A percentile compares a stretch with the other conserved stretches of the same genome.
These are phyloP conservation scores for Miscanthus lutarioriparius DNA, from an alignment of 176 grass and related monocot species.

Conservation along the genomic window DNA sequence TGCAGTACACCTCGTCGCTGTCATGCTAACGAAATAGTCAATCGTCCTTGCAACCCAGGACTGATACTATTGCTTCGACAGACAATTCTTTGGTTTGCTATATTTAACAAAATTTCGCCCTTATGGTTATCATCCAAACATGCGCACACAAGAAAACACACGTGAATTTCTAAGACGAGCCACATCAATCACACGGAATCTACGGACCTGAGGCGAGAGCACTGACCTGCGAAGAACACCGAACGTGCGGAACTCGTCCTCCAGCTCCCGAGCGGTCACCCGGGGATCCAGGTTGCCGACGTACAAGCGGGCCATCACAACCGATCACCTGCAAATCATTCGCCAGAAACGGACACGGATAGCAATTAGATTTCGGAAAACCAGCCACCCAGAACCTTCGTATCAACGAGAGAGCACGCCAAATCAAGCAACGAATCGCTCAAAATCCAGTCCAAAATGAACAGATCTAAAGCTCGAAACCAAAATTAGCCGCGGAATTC, in stretches of 20 bases:
- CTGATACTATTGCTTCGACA: background rate
- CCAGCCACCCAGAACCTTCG: background rate
- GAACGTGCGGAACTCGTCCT: conserved; percentile 82
- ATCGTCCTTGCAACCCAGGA: background rate
- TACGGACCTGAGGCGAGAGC: background rate
- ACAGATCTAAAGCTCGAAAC: background rate
- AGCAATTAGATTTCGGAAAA: background rate
- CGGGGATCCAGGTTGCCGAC: conserved; percentile 73
- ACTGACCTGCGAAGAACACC: conserved; percentile 77
- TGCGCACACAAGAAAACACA: too few species aligned
- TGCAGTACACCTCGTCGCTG: background rate
- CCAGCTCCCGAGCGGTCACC: conserved; percentile 60
- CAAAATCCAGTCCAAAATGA: background rate
- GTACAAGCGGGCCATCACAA: conserved; percentile 70
- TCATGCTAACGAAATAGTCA: background rate
- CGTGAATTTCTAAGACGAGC: background rate
- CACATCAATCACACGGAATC: background rate
- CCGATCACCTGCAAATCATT: conserved; percentile 6
- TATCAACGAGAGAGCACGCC: background rate
- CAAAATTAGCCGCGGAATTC: background rate
- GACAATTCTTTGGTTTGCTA: background rate
- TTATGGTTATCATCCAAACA: background rate
- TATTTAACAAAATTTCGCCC: background rate
- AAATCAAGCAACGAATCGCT: background rate
- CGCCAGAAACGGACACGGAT: background rate